Evolutionary conservation across 352 stramenopile genomes (phyloP).

Genomic region (Phytophthora fragariae): DNA sequence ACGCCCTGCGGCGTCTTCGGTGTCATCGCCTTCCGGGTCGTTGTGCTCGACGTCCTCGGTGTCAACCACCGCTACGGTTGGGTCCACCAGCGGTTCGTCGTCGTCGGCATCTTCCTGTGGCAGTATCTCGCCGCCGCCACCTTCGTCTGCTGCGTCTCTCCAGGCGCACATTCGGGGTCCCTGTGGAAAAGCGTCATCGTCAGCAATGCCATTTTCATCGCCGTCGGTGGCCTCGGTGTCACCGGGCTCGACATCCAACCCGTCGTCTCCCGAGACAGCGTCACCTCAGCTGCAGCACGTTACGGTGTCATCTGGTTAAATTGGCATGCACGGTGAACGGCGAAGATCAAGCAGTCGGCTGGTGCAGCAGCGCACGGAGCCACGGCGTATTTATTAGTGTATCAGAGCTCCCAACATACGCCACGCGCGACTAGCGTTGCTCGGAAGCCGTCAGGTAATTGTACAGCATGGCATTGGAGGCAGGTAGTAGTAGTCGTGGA

Average conservation of each 20-base stretch:
- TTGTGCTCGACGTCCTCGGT: slow-evolving; percentile 39
- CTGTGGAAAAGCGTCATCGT: slow-evolving; percentile 59
- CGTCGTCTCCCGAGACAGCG: slow-evolving; percentile 55
- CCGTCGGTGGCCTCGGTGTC: slow-evolving; percentile 46
- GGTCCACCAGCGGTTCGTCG: slow-evolving; percentile 41
- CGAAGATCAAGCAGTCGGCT: slow-evolving; percentile 30
- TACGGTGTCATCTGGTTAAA: slow-evolving; percentile 74
- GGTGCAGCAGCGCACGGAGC: slow-evolving; percentile 33
- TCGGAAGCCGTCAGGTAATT: slow-evolving; percentile 32
- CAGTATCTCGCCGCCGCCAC: slow-evolving; percentile 30
- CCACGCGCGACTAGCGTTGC: slow-evolving; percentile 37
- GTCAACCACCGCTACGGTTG: slow-evolving; percentile 30
- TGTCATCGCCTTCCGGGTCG: slow-evolving; percentile 33
- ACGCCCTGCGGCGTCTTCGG: slow-evolving; percentile 22
- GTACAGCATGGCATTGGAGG: slow-evolving; percentile 33
- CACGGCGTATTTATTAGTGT: slow-evolving; percentile 64
- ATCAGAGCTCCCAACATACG: slow-evolving; percentile 44
- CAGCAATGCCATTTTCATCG: slow-evolving; percentile 53
- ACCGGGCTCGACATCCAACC: slow-evolving; percentile 42
- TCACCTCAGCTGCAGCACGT: slow-evolving; percentile 71
- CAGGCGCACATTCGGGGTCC: slow-evolving; percentile 41
- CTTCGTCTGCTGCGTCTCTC: slow-evolving; percentile 36
- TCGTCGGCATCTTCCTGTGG: slow-evolving; percentile 35
- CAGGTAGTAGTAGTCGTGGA: slow-evolving; percentile 12
- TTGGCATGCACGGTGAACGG: slow-evolving; percentile 3